These are phyloP conservation scores for Pachysandra terminalis DNA, from an alignment of 164 flowering plant genomes.

Conservation along the genomic window DNA sequence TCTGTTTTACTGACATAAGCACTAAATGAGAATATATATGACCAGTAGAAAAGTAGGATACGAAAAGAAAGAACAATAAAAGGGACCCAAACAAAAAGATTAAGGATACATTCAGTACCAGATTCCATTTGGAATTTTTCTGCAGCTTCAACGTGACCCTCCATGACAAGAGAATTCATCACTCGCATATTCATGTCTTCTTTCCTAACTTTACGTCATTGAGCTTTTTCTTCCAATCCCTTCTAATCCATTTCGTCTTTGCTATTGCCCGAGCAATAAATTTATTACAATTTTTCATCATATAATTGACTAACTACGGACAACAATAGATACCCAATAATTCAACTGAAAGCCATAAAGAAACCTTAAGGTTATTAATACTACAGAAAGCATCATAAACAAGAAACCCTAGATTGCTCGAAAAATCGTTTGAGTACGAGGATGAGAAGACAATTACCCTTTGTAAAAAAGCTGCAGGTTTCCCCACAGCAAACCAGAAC, in stretches of 20 bases:
- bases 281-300: no score
- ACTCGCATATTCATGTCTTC: neutral
- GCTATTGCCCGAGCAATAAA: neutral
- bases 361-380: no score
- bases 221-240: neutral
- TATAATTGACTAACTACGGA: no score
- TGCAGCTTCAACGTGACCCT: constrained; percentile 33
- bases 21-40: no score
- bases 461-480: neutral
- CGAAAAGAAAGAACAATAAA: neutral
- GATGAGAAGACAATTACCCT: constrained; percentile 4
- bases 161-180: neutral
- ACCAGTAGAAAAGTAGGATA: neutral
- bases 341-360: no score
- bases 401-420: no score
- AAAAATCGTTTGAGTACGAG: neutral
- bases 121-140: constrained; percentile 83
- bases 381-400: no score
- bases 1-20: no score
- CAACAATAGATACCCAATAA: no score
- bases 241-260: neutral
- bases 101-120: constrained; percentile 87
- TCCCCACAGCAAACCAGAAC: constrained; percentile 2
- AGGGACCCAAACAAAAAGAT: neutral
- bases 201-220: neutral